These are phyloP conservation scores for Trichoderma arundinaceum DNA, from an alignment of 2,329 filamentous ascomycete species.

Conservation along the genomic window DNA sequence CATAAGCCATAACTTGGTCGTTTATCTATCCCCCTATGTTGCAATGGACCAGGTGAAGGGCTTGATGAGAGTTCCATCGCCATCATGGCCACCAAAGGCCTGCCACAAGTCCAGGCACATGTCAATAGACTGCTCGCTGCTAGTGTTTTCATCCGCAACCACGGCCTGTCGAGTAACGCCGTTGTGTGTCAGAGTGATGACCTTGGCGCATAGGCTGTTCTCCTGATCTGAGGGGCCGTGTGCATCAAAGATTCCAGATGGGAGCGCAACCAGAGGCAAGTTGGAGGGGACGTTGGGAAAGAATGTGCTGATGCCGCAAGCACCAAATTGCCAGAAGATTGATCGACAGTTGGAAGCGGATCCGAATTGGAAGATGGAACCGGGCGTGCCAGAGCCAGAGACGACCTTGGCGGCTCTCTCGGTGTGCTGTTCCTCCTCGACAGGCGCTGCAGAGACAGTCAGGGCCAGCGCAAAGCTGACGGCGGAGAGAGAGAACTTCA, in stretches of 20 bases:
- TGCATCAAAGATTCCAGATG: constrained; percentile 20
- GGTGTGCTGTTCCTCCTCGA: neutral
- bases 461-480: constrained; percentile 18
- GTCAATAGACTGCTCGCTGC: constrained; percentile 32
- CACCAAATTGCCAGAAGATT: constrained; percentile 31
- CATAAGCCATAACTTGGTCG: neutral
- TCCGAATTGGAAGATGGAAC: constrained; percentile 33
- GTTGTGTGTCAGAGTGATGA: constrained; percentile 33
- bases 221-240: constrained; percentile 21
- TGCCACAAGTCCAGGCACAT: constrained; percentile 32
- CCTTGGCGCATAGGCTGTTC: constrained; percentile 32
- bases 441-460: constrained; percentile 27
- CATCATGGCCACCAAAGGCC: constrained; percentile 29
- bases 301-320: constrained; percentile 33
- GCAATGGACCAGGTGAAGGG: constrained; percentile 32
- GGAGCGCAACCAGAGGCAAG: constrained; percentile 31
- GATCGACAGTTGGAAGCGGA: constrained; percentile 19
- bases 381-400: constrained; percentile 27
- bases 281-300: constrained; percentile 27
- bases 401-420: neutral
- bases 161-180: constrained; percentile 31
- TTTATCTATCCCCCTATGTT: neutral
- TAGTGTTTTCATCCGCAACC: constrained; percentile 30
- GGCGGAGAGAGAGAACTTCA: constrained; percentile 28
- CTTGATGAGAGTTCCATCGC: constrained; percentile 30